These are phyloP conservation scores for Nicotiana paniculata DNA, from an alignment of 257 asterid species.

Conservation along the genomic window DNA sequence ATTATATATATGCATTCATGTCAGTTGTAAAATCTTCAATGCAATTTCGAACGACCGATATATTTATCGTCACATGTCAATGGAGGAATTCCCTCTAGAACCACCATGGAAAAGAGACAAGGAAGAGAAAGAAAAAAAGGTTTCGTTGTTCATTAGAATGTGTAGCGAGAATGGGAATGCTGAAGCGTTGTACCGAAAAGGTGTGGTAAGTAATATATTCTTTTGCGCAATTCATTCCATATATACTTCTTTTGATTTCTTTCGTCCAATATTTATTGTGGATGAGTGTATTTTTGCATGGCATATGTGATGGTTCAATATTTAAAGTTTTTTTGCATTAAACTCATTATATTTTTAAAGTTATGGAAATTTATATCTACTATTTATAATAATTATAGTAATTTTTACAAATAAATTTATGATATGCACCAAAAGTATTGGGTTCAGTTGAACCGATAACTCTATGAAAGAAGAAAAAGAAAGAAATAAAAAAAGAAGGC, in stretches of 20 bases:
- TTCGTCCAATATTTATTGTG: neutral
- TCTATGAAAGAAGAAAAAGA: neutral
- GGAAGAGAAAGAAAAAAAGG: neutral
- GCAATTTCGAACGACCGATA: neutral
- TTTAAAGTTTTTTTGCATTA: too few relatives aligned
- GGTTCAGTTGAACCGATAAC: too few relatives aligned
- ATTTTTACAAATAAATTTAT: too few relatives aligned
- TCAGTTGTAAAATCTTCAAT: slow-evolving; percentile 8
- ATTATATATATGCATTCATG: neutral
- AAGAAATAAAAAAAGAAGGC: neutral
- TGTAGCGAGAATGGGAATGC: neutral
- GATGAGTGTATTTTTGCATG: neutral
- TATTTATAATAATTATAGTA: too few relatives aligned
- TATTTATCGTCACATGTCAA: neutral
- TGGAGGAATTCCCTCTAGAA: neutral
- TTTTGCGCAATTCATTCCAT: too few relatives aligned
- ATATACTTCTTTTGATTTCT: neutral
- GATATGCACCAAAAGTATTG: too few relatives aligned
- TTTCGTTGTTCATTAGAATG: neutral
- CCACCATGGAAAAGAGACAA: neutral
- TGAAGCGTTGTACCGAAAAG: neutral
- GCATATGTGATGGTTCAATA: neutral
- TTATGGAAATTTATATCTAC: too few relatives aligned
- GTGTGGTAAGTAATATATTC: neutral
- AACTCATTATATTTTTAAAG: too few relatives aligned